Percentiles rank a stretch among this genome's conserved stretches.
Conservation (phyloP, 2,329 filamentous ascomycete genomes). For the Volutella citrinella region DNA sequence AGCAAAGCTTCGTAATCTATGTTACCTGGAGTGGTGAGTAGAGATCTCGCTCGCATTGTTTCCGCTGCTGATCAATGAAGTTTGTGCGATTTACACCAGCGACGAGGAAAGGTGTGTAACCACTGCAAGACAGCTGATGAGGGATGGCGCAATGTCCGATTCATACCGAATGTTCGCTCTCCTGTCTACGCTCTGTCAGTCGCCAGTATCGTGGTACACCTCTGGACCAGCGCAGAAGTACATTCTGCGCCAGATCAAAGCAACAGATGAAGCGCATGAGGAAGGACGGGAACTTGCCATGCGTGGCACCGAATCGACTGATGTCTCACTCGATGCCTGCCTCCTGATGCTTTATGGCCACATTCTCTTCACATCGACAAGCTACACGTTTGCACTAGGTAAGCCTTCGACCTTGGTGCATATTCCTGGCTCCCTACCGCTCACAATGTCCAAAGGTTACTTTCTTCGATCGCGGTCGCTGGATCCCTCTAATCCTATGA, state of each 20-base stretch:
- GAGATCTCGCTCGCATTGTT: too few relatives aligned
- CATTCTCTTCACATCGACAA: slow-evolving; percentile 79
- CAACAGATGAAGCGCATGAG: slow-evolving; percentile 67
- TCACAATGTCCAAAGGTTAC: slow-evolving; percentile 54
- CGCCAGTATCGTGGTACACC: slow-evolving; percentile 72
- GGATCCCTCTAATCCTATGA: slow-evolving; percentile 70
- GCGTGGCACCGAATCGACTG: too few relatives aligned
- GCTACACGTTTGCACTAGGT: slow-evolving; percentile 80
- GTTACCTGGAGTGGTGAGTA: slow-evolving; percentile 71
- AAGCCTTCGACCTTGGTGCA: slow-evolving; percentile 21
- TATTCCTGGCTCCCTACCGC: neutral
- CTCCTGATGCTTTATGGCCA: slow-evolving; percentile 88
- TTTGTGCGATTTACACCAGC: slow-evolving; percentile 77
- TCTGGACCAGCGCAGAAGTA: slow-evolving; percentile 85
- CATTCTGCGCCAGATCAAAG: slow-evolving; percentile 86
- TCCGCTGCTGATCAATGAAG: slow-evolving; percentile 43
- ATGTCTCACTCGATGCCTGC: slow-evolving; percentile 63
- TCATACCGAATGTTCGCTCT: slow-evolving; percentile 80
- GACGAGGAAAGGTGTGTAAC: slow-evolving; percentile 74
- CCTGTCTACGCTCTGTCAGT: slow-evolving; percentile 72
- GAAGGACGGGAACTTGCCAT: too few relatives aligned
- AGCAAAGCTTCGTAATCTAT: slow-evolving; percentile 69
- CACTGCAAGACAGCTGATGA: slow-evolving; percentile 80
- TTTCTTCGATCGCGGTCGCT: slow-evolving; percentile 76
- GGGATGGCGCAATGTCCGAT: slow-evolving; percentile 76